Percentiles rank a stretch among this genome's conserved stretches.
Evolutionary conservation across 2,329 filamentous ascomycete genomes (phyloP).

Genomic region (Huntiella decipiens): DNA sequence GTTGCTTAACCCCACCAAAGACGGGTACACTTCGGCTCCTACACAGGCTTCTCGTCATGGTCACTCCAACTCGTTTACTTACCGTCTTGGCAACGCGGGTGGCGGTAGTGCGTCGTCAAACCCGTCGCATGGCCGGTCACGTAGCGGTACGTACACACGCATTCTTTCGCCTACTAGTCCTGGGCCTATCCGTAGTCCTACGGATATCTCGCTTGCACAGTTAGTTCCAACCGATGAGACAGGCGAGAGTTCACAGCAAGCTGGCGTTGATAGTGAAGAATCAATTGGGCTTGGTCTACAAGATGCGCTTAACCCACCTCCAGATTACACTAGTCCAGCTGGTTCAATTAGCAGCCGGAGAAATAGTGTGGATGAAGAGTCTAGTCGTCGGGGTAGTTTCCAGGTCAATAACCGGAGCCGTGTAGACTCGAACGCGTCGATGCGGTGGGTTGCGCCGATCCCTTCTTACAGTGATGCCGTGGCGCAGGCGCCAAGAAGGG

Average conservation of each 20-base stretch:
- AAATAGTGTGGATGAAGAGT: slow-evolving; percentile 38
- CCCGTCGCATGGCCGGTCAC: slow-evolving; percentile 47
- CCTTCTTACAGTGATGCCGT: slow-evolving; percentile 69
- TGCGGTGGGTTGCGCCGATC: slow-evolving; percentile 42
- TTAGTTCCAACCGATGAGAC: slow-evolving; percentile 51
- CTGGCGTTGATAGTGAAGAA: slow-evolving; percentile 4
- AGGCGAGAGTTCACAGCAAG: slow-evolving; percentile 44
- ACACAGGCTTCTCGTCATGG: slow-evolving; percentile 13
- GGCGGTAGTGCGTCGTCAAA: slow-evolving; percentile 23
- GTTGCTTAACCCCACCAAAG: slow-evolving; percentile 68
- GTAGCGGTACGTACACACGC: slow-evolving; percentile 55
- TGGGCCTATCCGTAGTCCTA: slow-evolving; percentile 75
- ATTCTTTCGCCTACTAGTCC: slow-evolving; percentile 63
- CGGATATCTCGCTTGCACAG: slow-evolving; percentile 85
- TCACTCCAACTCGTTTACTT: slow-evolving; percentile 26
- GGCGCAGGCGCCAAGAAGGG: slow-evolving; percentile 22
- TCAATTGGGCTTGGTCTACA: slow-evolving; percentile 28
- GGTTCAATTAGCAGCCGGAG: slow-evolving; percentile 35
- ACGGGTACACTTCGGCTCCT: slow-evolving; percentile 22
- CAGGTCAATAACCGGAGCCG: slow-evolving; percentile 31
- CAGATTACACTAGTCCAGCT: slow-evolving; percentile 50
- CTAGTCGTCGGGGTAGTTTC: slow-evolving; percentile 27
- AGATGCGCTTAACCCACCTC: slow-evolving; percentile 43
- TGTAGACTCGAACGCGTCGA: slow-evolving; percentile 28
- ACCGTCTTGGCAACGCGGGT: slow-evolving; percentile 16